A percentile compares a stretch with the other conserved stretches of the same genome.
Evolutionary conservation across 2,329 filamentous ascomycete genomes (phyloP).

Genomic region (Fusarium sp.): DNA sequence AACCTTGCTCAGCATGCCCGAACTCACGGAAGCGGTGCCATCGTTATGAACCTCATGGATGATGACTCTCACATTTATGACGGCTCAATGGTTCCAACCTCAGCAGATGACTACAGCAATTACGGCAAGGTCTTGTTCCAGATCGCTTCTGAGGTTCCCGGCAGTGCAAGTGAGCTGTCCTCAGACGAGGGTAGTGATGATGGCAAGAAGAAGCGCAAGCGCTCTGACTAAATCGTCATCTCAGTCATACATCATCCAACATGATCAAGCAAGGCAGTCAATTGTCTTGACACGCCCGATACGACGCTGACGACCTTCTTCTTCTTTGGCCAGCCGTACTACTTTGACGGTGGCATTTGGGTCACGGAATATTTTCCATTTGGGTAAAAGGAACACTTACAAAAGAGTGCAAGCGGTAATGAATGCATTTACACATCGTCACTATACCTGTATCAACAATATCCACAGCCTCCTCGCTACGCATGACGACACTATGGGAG

Average conservation of each 20-base stretch:
- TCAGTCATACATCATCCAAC: conserved; percentile 28
- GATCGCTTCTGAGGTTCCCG: conserved; percentile 79
- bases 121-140: conserved; percentile 86
- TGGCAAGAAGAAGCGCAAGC: conserved; percentile 78
- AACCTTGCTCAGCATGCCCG: conserved; percentile 96
- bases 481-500: conserved; percentile 47
- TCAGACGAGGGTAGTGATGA: conserved; percentile 66
- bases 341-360: conserved; percentile 48
- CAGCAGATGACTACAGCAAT: conserved; percentile 73
- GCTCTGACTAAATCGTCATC: conserved; percentile 67
- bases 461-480: conserved; percentile 51
- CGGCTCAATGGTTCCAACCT: conserved; percentile 58
- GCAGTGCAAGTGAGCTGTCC: conserved; percentile 71
- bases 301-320: conserved; percentile 53
- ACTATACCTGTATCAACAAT: conserved; percentile 61
- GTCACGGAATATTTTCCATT: conserved; percentile 46
- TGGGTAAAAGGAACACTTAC: conserved; percentile 55
- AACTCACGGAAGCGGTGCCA: conserved; percentile 90
- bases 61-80: conserved; percentile 66
- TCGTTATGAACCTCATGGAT: conserved; percentile 90
- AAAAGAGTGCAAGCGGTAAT: conserved; percentile 57
- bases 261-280: conserved; percentile 41
- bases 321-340: conserved; percentile 46
- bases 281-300: conserved; percentile 51
- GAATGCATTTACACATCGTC: conserved; percentile 57